Conservation (phyloP, 2,329 filamentous ascomycete genomes). For the Amphichorda felina region DNA sequence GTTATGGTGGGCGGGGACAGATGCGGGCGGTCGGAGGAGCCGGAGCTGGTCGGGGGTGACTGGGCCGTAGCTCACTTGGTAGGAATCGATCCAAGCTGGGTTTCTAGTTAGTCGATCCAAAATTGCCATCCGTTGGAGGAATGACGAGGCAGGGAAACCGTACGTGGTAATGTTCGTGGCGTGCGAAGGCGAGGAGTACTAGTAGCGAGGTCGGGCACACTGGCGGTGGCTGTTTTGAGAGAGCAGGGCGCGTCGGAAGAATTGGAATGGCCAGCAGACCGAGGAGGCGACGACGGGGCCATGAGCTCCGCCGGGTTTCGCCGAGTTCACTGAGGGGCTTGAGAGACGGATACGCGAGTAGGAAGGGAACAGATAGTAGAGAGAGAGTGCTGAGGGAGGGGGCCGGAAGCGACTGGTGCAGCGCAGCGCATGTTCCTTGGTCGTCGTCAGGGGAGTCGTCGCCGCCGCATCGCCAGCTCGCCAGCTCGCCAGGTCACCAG, state of each 20-base stretch:
- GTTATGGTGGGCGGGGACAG: constrained; percentile 27
- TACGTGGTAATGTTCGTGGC: constrained; percentile 3
- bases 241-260: not conserved
- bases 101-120: not conserved
- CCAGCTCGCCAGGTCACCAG: too few relatives aligned
- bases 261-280: not conserved
- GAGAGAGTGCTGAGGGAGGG: too few relatives aligned
- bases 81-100: constrained; percentile 37
- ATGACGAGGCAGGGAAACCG: not conserved
- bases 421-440: too few relatives aligned
- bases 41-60: constrained; percentile 24
- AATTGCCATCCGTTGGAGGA: too few relatives aligned
- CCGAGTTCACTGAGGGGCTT: too few relatives aligned
- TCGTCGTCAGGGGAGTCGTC: too few relatives aligned
- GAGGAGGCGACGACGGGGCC: not conserved
- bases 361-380: too few relatives aligned
- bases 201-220: not conserved
- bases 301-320: too few relatives aligned
- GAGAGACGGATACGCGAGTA: too few relatives aligned
- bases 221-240: not conserved
- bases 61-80: constrained; percentile 27
- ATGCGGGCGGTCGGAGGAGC: constrained; percentile 24
- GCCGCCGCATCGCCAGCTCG: too few relatives aligned
- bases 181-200: not conserved
- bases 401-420: too few relatives aligned